Percentiles rank a stretch among this genome's conserved stretches.
These are phyloP conservation scores for Tetrastigma voinierianum DNA, from an alignment of 164 flowering plant genomes.

Conservation along the genomic window DNA sequence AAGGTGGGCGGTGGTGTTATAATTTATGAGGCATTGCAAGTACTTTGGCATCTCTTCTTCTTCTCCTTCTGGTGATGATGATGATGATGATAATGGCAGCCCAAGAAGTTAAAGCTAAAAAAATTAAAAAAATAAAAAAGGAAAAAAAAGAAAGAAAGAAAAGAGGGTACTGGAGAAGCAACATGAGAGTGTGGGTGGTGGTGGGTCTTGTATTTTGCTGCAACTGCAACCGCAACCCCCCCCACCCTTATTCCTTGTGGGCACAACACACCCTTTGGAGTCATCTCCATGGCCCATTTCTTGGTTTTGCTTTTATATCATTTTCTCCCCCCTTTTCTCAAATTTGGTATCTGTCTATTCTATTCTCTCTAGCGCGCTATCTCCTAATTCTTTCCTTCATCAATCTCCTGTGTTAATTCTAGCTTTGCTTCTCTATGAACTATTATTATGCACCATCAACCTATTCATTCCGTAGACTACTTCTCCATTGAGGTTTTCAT, in stretches of 20 bases:
- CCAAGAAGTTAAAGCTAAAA: conserved; percentile 17
- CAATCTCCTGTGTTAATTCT: no score
- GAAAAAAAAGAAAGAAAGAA: neutral
- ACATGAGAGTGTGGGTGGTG: neutral
- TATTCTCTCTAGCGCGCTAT: no score
- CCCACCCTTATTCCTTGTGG: conserved; percentile 13
- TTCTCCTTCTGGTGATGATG: no score
- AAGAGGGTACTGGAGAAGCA: conserved; percentile 4
- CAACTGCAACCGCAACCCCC: conserved; percentile 12
- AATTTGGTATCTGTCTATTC: neutral
- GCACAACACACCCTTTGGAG: conserved; percentile 14
- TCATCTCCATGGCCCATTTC: conserved; percentile 7
- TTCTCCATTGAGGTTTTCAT: no score
- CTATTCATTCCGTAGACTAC: no score
- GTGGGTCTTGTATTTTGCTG: conserved; percentile 16
- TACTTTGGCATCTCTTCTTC: conserved; percentile 16
- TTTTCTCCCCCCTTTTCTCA: neutral
- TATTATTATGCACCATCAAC: no score
- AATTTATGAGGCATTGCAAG: conserved; percentile 10
- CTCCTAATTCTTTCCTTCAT: neutral
- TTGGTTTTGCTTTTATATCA: neutral
- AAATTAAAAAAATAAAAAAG: conserved; percentile 2
- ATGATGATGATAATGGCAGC: conserved; percentile 20
- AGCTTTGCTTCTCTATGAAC: no score
- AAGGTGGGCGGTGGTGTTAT: conserved; percentile 9